Evolutionary conservation across 1,284 basidiomycete genomes (phyloP), one percentile per base, ranked within the genome.

Genomic region (Stygiomarasmius scandens): DNA sequence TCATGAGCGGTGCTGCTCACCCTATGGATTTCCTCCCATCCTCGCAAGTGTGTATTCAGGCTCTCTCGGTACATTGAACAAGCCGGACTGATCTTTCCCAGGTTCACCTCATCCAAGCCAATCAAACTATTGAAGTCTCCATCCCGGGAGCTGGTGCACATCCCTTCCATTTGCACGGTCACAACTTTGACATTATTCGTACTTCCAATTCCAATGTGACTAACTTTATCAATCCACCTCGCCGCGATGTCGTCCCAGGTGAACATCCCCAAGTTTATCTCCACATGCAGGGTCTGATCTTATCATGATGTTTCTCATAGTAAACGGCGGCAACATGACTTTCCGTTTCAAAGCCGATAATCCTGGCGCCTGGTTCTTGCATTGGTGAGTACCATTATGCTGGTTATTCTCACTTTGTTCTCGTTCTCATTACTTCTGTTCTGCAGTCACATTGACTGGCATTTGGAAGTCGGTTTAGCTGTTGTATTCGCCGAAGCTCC

Each of bases 311-410:
- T 32, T 12, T 32, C 29, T 32, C 12, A 5, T 32, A 32, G 29
- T 32, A 5, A 32, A 32, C 29, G 29, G 29, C 6, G 29, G 29
- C n/a, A 55, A 48, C 44, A 49, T 32, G n/a, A 46, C 50, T n/a
- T 43, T 77, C 29, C 71, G 74, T 24, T 77, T 69, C 51, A 61
- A 63, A 34, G 71, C 75, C 64, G 66, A 68, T 45, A 76, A 75
- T 56, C 71, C 74, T 2, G 73, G 74, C 25, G 69, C 74, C 2
- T 76, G 74, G 74, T 74, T 75, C 69, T 65, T 76, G 53, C 74
- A 66, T 59, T 76, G 73, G 70, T 73, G 29, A 25, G 66, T 51
- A 2, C 38, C n/a, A n/a, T n/a, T n/a, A n/a, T n/a, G n/a, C n/a
- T n/a, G n/a, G n/a, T n/a, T n/a, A 32, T 32, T 32, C 29, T 32